Conservation (phyloP, 2,329 filamentous ascomycete species). For the Colletotrichum euphorbiae region DNA sequence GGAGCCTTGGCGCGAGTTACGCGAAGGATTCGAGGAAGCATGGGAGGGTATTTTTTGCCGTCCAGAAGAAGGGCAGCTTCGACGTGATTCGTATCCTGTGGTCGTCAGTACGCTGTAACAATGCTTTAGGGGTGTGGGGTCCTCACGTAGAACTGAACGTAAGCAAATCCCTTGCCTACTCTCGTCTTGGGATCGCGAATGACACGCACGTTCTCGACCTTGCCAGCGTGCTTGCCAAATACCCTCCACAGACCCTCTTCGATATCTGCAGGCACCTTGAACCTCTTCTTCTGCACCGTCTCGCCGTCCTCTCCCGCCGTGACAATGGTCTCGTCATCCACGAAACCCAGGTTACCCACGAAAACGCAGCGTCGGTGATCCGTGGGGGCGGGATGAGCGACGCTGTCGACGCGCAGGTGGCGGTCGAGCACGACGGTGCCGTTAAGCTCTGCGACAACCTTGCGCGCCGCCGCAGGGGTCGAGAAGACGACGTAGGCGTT, state of each 20-base stretch:
- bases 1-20: conserved; percentile 87
- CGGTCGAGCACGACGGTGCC: conserved; percentile 86
- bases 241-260: conserved; percentile 93
- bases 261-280: conserved; percentile 81
- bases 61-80: conserved; percentile 90
- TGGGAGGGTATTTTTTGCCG: conserved; percentile 91
- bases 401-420: conserved; percentile 89
- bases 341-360: conserved; percentile 94
- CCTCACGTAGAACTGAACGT: conserved; percentile 88
- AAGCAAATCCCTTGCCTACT: conserved; percentile 96
- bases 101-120: conserved; percentile 32
- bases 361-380: conserved; percentile 95
- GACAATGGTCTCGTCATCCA: conserved; percentile 86
- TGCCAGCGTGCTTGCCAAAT: conserved; percentile 78
- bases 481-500: conserved; percentile 96
- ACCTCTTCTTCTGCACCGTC: conserved; percentile 78
- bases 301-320: conserved; percentile 74
- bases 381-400: conserved; percentile 85
- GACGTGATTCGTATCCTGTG: conserved; percentile 82
- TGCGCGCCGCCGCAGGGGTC: conserved; percentile 78
- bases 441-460: conserved; percentile 82
- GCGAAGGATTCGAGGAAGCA: conserved; percentile 89
- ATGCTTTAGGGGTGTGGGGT: background rate
- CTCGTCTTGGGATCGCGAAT: conserved; percentile 89
- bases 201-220: conserved; percentile 92